These are phyloP conservation scores for Fraxinus albicans DNA, from an alignment of 305 asterid species.

Conservation along the genomic window DNA sequence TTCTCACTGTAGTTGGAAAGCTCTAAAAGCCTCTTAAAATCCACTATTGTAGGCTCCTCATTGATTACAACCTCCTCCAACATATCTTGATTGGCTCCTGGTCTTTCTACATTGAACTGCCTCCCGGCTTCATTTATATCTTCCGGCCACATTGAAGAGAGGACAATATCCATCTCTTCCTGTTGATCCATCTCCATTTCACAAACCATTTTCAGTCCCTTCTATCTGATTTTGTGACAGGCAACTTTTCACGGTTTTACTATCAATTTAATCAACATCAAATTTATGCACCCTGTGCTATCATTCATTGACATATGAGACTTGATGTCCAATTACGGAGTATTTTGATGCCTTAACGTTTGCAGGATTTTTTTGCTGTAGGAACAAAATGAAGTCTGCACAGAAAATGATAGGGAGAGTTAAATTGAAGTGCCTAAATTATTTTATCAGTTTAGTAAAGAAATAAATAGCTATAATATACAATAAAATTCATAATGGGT, in stretches of 20 bases:
- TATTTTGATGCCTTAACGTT: constrained; percentile 7
- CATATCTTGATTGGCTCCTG: constrained; percentile 78
- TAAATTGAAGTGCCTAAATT: not conserved
- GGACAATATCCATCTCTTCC: constrained; percentile 77
- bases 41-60: constrained; percentile 65
- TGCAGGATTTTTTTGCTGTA: not conserved
- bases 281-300: not conserved
- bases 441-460: not conserved
- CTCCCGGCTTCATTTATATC: constrained; percentile 81
- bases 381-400: constrained; percentile 13
- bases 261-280: not conserved
- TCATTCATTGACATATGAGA: not conserved
- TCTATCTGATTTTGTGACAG: not conserved
- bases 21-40: constrained; percentile 69
- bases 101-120: constrained; percentile 75
- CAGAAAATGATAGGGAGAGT: not conserved
- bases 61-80: constrained; percentile 68
- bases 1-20: constrained; percentile 77
- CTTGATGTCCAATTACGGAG: not conserved
- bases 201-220: constrained; percentile 50
- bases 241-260: not conserved
- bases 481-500: not conserved
- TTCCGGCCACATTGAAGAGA: constrained; percentile 97
- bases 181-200: constrained; percentile 62
- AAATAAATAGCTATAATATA: not conserved